These are phyloP conservation scores for Eragrostis curvula DNA, from an alignment of 176 grass and related monocot genomes.

Conservation along the genomic window DNA sequence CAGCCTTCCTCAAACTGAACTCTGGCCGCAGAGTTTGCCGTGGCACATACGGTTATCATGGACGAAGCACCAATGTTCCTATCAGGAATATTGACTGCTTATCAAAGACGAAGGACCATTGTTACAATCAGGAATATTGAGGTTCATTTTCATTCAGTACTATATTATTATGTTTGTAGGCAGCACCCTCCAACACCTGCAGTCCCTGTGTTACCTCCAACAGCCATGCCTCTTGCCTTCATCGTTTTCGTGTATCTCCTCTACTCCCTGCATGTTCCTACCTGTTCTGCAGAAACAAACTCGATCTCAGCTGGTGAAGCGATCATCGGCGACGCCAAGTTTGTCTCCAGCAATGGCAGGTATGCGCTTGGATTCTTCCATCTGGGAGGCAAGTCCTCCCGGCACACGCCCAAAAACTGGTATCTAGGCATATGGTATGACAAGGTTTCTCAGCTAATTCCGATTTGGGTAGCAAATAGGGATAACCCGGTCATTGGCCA, in stretches of 20 bases:
- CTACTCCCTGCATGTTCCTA: neutral
- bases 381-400: neutral
- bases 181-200: neutral
- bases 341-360: conserved; percentile 40
- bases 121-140: neutral
- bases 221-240: conserved; percentile 14
- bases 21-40: neutral
- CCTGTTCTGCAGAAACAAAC: conserved; percentile 22
- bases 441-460: conserved; percentile 33
- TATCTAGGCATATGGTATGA: conserved; percentile 60
- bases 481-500: conserved; percentile 17
- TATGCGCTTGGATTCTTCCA: conserved; percentile 57
- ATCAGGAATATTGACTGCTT: neutral
- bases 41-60: neutral
- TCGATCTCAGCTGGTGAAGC: conserved; percentile 29
- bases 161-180: neutral
- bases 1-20: no score
- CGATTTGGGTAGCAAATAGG: conserved; percentile 61
- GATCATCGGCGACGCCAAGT: conserved; percentile 33
- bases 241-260: conserved; percentile 25
- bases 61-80: neutral
- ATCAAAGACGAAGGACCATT: neutral
- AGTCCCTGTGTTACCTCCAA: neutral
- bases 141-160: no score
- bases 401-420: conserved; percentile 8